These are phyloP conservation scores for Paecilomyces niveus DNA, from an alignment of 2,329 filamentous ascomycete species.

Conservation along the genomic window DNA sequence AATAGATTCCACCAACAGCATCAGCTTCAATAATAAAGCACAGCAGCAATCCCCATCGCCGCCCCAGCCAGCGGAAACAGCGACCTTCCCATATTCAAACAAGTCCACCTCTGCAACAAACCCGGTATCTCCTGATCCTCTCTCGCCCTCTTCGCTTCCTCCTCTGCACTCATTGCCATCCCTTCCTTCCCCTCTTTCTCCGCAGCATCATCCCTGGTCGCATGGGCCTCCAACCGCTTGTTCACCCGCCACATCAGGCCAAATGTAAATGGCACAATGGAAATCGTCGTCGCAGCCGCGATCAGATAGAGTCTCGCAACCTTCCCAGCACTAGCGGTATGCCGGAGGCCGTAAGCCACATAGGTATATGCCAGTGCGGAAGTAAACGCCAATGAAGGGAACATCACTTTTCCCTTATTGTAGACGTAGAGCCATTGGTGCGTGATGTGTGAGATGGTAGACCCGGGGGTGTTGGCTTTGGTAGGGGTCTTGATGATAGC, in stretches of 20 bases:
- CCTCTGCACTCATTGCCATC: constrained; percentile 11
- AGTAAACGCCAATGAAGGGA: constrained; percentile 44
- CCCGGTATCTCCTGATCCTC: constrained; percentile 13
- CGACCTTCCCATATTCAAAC: constrained; percentile 16
- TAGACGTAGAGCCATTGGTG: constrained; percentile 24
- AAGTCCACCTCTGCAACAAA: constrained; percentile 14
- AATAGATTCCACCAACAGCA: neutral
- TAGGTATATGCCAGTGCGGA: constrained; percentile 47
- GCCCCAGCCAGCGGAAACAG: constrained; percentile 17
- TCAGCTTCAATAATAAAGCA: constrained; percentile 1
- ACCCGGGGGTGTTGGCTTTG: constrained; percentile 8
- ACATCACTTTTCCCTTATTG: constrained; percentile 48
- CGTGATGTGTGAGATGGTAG: constrained; percentile 17
- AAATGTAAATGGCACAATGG: constrained; percentile 28
- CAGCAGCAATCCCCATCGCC: constrained; percentile 16
- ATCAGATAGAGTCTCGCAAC: constrained; percentile 15
- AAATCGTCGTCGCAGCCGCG: constrained; percentile 21
- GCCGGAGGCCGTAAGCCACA: constrained; percentile 20
- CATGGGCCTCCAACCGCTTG: constrained; percentile 16
- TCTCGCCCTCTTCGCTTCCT: constrained; percentile 11
- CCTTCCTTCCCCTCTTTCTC: constrained; percentile 13
- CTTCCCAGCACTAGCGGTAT: constrained; percentile 4
- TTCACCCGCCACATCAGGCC: constrained; percentile 22
- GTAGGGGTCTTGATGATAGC: constrained; percentile 8
- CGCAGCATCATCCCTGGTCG: constrained; percentile 9